Percentiles rank a stretch among this genome's conserved stretches.
Conservation (phyloP, 2,329 filamentous ascomycete genomes). For the Elsinoe arachidis region DNA sequence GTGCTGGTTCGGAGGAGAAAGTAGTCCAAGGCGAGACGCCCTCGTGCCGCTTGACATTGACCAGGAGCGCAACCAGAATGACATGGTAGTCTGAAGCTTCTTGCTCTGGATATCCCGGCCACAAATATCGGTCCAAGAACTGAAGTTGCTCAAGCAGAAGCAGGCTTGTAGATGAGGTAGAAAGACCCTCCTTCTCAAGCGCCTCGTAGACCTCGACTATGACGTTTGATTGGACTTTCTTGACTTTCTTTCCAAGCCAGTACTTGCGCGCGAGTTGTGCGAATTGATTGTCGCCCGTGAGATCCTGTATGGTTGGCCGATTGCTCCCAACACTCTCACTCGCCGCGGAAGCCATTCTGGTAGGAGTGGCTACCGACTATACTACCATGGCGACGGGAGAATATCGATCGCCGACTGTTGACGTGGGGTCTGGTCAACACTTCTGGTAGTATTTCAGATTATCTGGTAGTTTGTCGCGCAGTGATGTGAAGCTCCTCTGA, state of each 20-base stretch:
- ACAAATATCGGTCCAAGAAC: conserved; percentile 85
- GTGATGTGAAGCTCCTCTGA: neutral
- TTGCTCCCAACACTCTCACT: conserved; percentile 24
- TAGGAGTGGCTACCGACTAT: neutral
- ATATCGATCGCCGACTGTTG: too few species aligned
- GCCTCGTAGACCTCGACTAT: conserved; percentile 85
- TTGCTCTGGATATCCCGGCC: conserved; percentile 76
- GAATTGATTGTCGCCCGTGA: conserved; percentile 59
- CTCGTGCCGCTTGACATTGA: conserved; percentile 82
- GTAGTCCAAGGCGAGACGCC: conserved; percentile 83
- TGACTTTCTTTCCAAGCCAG: conserved; percentile 64
- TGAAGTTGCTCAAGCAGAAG: conserved; percentile 83
- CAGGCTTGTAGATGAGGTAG: conserved; percentile 55
- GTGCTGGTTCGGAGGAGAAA: conserved; percentile 66
- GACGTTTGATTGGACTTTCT: conserved; percentile 70
- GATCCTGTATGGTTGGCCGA: conserved; percentile 57
- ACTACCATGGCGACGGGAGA: too few species aligned
- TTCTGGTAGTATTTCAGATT: too few species aligned
- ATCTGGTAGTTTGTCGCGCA: neutral
- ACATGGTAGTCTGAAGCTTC: conserved; percentile 88
- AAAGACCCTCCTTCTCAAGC: conserved; percentile 72
- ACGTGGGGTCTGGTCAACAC: too few species aligned
- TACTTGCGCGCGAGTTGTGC: conserved; percentile 68
- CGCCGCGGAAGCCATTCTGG: conserved; percentile 1
- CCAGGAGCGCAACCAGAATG: conserved; percentile 72